Conservation (phyloP, 2,329 filamentous ascomycete species). For the Phialophora macrospora region DNA sequence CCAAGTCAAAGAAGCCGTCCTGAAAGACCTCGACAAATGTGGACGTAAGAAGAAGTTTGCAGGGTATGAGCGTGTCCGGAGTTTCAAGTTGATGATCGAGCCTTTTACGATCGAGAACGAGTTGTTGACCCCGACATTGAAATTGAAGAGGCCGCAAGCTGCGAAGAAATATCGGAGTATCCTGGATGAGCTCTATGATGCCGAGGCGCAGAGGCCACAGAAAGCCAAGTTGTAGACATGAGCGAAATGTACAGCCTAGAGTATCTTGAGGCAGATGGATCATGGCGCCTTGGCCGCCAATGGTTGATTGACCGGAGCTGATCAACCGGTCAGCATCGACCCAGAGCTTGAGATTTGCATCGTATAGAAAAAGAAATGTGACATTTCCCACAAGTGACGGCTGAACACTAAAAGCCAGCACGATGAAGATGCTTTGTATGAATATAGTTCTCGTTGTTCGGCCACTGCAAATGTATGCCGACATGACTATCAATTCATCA, state of each 20-base stretch:
- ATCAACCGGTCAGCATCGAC: no score
- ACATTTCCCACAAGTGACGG: no score
- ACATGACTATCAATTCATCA: no score
- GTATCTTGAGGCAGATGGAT: background rate
- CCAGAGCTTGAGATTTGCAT: no score
- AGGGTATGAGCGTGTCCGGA: slow-evolving; percentile 82
- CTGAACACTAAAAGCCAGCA: no score
- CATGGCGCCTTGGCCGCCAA: background rate
- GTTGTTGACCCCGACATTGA: slow-evolving; percentile 66
- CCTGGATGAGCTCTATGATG: slow-evolving; percentile 63
- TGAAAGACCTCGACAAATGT: slow-evolving; percentile 78
- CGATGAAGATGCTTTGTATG: no score
- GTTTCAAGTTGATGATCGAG: slow-evolving; percentile 76
- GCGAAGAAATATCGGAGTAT: slow-evolving; percentile 65
- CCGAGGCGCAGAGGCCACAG: slow-evolving; percentile 41
- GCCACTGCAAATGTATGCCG: no score
- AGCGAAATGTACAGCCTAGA: background rate
- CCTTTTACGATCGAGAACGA: slow-evolving; percentile 95
- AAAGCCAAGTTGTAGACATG: slow-evolving; percentile 36
- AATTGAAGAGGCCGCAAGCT: slow-evolving; percentile 72
- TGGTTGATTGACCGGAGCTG: no score
- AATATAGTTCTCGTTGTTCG: no score
- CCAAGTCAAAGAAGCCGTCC: slow-evolving; percentile 73
- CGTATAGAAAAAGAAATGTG: no score
- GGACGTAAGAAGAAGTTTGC: slow-evolving; percentile 87